Conservation (phyloP, 331 rosid species). For the Erythrophleum ivorense region DNA sequence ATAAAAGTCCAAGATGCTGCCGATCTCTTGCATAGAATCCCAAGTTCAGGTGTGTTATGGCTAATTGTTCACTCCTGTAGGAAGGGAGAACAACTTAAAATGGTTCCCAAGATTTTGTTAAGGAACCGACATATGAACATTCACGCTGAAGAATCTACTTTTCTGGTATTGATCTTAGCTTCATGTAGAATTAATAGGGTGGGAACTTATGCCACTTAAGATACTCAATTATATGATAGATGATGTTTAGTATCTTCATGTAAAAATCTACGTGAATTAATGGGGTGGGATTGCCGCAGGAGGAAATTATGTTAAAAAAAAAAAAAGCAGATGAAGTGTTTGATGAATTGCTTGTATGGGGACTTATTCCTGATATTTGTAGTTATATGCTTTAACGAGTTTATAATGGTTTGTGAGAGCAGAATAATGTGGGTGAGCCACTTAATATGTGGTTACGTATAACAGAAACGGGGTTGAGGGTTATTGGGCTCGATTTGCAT, state of each 20-base stretch:
- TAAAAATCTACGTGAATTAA: too few species aligned
- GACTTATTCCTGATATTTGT: conserved; percentile 54
- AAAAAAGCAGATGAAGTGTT: conserved; percentile 50
- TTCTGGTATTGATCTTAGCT: conserved; percentile 43
- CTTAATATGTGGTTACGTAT: conserved; percentile 49
- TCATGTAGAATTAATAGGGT: conserved; percentile 27
- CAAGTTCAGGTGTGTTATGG: conserved; percentile 55
- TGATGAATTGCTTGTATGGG: conserved; percentile 60
- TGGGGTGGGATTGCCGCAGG: too few species aligned
- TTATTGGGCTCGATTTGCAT: conserved; percentile 44
- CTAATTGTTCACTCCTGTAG: conserved; percentile 37
- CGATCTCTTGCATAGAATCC: conserved; percentile 13
- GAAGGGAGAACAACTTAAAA: not conserved
- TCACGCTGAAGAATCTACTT: conserved; percentile 54
- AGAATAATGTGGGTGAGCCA: conserved; percentile 37
- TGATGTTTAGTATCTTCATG: too few species aligned
- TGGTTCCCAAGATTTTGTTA: too few species aligned
- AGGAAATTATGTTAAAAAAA: conserved; percentile 29
- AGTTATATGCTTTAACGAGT: conserved; percentile 49
- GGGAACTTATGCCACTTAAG: too few species aligned
- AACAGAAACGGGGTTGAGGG: conserved; percentile 51
- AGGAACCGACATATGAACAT: not conserved
- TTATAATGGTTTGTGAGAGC: conserved; percentile 55
- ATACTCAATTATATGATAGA: too few species aligned
- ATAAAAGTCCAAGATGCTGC: too few species aligned